Percentiles rank a stretch among this genome's conserved stretches.
phyloP scores from a whole-genome alignment of 805 yeast species.

The Saccharomycopsis malanga region DNA sequence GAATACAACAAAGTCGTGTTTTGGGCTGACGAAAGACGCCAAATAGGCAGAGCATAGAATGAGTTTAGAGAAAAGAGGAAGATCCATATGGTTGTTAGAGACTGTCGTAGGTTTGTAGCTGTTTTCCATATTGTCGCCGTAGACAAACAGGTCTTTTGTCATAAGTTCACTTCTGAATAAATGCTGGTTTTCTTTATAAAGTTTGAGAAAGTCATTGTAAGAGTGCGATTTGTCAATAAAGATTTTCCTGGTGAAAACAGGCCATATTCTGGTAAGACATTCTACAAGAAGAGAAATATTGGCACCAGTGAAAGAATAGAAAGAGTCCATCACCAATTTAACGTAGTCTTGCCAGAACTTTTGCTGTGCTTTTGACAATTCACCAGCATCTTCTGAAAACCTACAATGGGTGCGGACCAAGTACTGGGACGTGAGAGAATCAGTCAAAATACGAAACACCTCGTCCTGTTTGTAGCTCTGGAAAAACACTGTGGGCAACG shows the following conservation, averaged over 20 bases:
- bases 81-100: slow-evolving; percentile 29
- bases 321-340: slow-evolving; percentile 37
- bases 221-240: background rate
- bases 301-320: slow-evolving; percentile 35
- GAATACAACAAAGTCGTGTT: slow-evolving; percentile 34
- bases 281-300: slow-evolving; percentile 28
- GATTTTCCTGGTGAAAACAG: slow-evolving; percentile 6
- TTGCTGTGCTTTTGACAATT: slow-evolving; percentile 12
- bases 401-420: slow-evolving; percentile 22
- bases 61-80: slow-evolving; percentile 36
- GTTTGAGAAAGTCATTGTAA: slow-evolving; percentile 9
- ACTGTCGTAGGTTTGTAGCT: too few species aligned
- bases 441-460: slow-evolving; percentile 29
- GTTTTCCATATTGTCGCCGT: background rate
- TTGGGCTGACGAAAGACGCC: slow-evolving; percentile 37
- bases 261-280: slow-evolving; percentile 19
- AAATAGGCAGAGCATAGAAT: slow-evolving; percentile 38
- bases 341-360: slow-evolving; percentile 35
- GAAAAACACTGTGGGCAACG: slow-evolving; percentile 33
- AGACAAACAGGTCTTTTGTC: background rate
- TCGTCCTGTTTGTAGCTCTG: slow-evolving; percentile 31
- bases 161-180: slow-evolving; percentile 11
- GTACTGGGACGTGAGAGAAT: slow-evolving; percentile 24
- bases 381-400: slow-evolving; percentile 1
- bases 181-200: slow-evolving; percentile 10